Conservation (phyloP, 2,329 filamentous ascomycete genomes). For the Xylariaceae sp. region DNA sequence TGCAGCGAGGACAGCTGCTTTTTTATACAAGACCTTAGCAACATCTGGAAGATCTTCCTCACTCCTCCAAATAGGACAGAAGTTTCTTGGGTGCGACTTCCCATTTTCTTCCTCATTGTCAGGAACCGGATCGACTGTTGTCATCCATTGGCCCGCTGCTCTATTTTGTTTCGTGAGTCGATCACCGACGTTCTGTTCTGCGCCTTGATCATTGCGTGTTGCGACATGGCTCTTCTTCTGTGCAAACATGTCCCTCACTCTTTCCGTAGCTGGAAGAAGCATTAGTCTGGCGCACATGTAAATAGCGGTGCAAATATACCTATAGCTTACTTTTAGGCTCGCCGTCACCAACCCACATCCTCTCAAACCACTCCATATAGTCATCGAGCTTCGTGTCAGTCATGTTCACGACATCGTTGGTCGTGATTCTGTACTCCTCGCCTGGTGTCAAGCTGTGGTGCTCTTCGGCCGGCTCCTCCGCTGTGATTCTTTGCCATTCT, state of each 20-base stretch:
- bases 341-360: conserved; percentile 53
- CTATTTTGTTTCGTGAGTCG: conserved; percentile 19
- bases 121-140: conserved; percentile 11
- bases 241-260: conserved; percentile 23
- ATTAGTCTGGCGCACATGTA: conserved; percentile 1
- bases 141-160: conserved; percentile 17
- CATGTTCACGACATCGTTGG: conserved; percentile 42
- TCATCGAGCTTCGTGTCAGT: conserved; percentile 60
- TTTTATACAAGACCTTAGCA: conserved; percentile 40
- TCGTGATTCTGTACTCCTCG: conserved; percentile 28
- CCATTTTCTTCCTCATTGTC: conserved; percentile 14
- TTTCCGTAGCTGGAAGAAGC: conserved; percentile 18
- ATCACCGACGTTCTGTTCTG: conserved; percentile 2
- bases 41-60: conserved; percentile 40
- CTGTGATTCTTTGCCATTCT: conserved; percentile 58
- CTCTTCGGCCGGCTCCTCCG: conserved; percentile 24
- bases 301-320: not conserved
- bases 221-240: conserved; percentile 14
- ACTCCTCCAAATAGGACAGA: conserved; percentile 33
- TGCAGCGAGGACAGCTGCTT: conserved; percentile 37
- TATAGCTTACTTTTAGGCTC: conserved; percentile 34
- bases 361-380: conserved; percentile 77
- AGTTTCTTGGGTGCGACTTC: conserved; percentile 26
- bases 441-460: conserved; percentile 21
- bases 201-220: not conserved